Conservation (phyloP, 805 yeast genomes). For the Huiozyma naganishii region DNA sequence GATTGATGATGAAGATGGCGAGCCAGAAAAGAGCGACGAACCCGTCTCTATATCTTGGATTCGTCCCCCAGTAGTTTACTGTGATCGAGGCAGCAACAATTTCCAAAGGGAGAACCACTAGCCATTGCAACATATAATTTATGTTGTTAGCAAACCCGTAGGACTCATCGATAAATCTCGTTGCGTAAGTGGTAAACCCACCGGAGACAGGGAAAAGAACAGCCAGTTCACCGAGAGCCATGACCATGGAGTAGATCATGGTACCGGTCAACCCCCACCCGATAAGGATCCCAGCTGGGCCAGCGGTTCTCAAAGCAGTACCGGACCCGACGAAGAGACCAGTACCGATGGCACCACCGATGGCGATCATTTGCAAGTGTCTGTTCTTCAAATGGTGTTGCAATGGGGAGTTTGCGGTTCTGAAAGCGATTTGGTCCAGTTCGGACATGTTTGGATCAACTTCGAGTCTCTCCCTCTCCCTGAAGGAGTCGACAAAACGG, state of each 20-base stretch:
- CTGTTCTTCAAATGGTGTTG: constrained; percentile 42
- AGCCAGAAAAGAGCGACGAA: constrained; percentile 40
- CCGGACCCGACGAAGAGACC: constrained; percentile 72
- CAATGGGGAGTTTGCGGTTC: constrained; percentile 46
- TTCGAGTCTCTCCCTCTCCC: constrained; percentile 45
- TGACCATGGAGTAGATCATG: constrained; percentile 46
- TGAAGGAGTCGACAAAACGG: constrained; percentile 11
- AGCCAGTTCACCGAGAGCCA: constrained; percentile 54
- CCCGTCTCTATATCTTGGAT: constrained; percentile 37
- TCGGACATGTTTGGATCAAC: constrained; percentile 32
- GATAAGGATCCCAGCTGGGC: constrained; percentile 52
- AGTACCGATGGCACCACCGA: constrained; percentile 66
- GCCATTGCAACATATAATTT: constrained; percentile 45
- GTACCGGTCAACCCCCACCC: constrained; percentile 46
- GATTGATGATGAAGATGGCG: constrained; percentile 36
- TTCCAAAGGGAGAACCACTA: constrained; percentile 41
- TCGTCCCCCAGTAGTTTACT: constrained; percentile 39
- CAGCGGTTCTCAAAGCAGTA: constrained; percentile 48
- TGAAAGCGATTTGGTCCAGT: constrained; percentile 36
- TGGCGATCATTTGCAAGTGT: constrained; percentile 53
- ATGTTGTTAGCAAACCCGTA: constrained; percentile 56
- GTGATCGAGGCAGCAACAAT: constrained; percentile 45
- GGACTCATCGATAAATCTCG: constrained; percentile 49
- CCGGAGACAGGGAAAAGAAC: constrained; percentile 55
- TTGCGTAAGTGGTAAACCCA: constrained; percentile 51